Percentiles rank a stretch among this genome's conserved stretches.
Conservation (phyloP, 306 rosid species). For the Lagenaria siceraria region DNA sequence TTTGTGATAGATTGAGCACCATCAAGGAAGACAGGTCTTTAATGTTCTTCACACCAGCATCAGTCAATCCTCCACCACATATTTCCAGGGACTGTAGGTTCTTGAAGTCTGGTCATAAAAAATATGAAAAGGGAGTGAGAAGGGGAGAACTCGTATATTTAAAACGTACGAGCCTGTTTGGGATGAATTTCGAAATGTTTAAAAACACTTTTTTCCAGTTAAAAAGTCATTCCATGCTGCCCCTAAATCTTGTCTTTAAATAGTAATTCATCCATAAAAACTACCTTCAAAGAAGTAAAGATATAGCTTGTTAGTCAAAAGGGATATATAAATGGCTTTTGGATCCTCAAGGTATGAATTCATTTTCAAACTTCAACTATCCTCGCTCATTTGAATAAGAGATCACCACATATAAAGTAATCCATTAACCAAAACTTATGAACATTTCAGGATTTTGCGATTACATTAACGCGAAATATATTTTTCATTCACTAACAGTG, state of each 20-base stretch:
- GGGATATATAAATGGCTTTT: neutral
- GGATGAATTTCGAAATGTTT: neutral
- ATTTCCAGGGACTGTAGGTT: conserved; percentile 82
- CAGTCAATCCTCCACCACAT: conserved; percentile 91
- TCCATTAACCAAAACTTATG: neutral
- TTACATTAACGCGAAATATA: neutral
- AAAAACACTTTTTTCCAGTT: no score
- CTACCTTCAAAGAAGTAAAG: neutral
- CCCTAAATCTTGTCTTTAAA: neutral
- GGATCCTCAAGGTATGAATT: neutral
- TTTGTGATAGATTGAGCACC: conserved; percentile 81
- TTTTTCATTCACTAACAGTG: neutral
- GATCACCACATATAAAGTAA: neutral
- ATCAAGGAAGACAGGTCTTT: conserved; percentile 68
- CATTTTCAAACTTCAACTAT: neutral
- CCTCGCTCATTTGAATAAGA: neutral
- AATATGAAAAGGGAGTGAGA: conserved; percentile 6
- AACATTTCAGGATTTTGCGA: neutral
- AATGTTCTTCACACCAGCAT: conserved; percentile 77
- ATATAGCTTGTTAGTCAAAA: neutral
- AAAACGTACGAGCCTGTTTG: neutral
- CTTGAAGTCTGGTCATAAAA: conserved; percentile 53
- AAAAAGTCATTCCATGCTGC: neutral
- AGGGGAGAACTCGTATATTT: neutral
- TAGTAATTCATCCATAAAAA: neutral